These are phyloP conservation scores for Aspergillus ochraceoroseus DNA, from an alignment of 2,329 filamentous ascomycete genomes.

Conservation along the genomic window DNA sequence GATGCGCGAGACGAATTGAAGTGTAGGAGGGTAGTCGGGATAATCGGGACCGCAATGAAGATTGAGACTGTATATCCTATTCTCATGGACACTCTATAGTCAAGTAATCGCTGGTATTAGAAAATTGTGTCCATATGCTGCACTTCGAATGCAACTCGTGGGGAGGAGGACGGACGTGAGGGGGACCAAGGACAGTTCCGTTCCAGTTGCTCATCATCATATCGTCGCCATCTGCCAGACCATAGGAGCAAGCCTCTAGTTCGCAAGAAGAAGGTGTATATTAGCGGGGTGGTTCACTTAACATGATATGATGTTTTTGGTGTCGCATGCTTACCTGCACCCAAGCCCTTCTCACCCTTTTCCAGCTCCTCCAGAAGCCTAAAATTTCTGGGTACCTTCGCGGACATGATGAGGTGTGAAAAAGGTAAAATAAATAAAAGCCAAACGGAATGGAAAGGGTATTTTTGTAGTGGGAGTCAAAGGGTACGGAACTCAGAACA, in stretches of 20 bases:
- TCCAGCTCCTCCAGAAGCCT: conserved; percentile 94
- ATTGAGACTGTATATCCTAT: conserved; percentile 96
- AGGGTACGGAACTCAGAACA: background rate
- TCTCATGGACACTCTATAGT: conserved; percentile 86
- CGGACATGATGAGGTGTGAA: conserved; percentile 46
- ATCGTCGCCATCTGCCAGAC: conserved; percentile 88
- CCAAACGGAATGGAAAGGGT: background rate
- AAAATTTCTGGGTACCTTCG: conserved; percentile 92
- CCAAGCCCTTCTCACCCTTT: conserved; percentile 96
- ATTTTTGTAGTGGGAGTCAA: too few relatives aligned
- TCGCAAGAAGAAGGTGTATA: conserved; percentile 15
- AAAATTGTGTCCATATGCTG: conserved; percentile 1
- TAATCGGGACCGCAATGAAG: conserved; percentile 91
- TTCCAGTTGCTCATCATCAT: conserved; percentile 98
- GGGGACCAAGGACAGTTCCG: conserved; percentile 92
- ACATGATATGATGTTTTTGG: background rate
- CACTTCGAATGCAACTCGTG: too few relatives aligned
- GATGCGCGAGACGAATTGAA: conserved; percentile 90
- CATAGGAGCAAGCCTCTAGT: conserved; percentile 91
- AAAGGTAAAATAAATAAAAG: background rate
- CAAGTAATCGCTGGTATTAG: conserved; percentile 14
- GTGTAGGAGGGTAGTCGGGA: conserved; percentile 79
- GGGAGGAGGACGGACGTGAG: conserved; percentile 64
- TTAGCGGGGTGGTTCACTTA: conserved; percentile 22
- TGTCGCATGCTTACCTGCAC: conserved; percentile 57